Conservation (phyloP, 352 stramenopile genomes). For the Pythium brassicae region DNA sequence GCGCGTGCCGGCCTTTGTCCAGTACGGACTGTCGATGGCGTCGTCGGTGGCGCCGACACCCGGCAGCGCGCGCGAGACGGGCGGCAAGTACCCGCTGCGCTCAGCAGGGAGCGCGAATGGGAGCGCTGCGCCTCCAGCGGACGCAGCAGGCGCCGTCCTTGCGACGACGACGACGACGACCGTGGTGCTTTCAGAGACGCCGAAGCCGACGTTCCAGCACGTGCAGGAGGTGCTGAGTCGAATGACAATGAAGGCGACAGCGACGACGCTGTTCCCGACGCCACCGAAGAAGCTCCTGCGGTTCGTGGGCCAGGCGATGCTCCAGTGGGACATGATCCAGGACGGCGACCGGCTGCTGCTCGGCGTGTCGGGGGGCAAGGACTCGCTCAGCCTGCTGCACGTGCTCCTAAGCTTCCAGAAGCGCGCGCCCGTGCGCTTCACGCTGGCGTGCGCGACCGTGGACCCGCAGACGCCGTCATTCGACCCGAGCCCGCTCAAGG, state of each 20-base stretch:
- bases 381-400: constrained; percentile 96
- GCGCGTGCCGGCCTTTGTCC: constrained; percentile 3
- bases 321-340: constrained; percentile 96
- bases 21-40: constrained; percentile 9
- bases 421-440: constrained; percentile 92
- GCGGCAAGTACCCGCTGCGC: constrained; percentile 51
- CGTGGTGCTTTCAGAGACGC: constrained; percentile 6
- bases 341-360: constrained; percentile 94
- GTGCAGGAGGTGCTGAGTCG: constrained; percentile 35
- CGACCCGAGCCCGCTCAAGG: constrained; percentile 95
- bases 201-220: constrained; percentile 21
- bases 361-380: constrained; percentile 96
- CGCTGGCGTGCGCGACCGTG: constrained; percentile 94
- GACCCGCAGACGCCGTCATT: constrained; percentile 97
- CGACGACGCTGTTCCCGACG: constrained; percentile 49
- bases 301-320: constrained; percentile 84
- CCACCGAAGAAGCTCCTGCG: constrained; percentile 80
- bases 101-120: constrained; percentile 15
- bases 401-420: constrained; percentile 93
- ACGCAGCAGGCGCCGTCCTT: background rate
- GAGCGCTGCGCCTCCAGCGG: constrained; percentile 1
- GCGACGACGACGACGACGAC: too few relatives aligned
- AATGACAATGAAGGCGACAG: constrained; percentile 44
- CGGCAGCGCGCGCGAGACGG: constrained; percentile 24
- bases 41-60: constrained; percentile 17